Evolutionary conservation across 164 flowering plant genomes (phyloP).

Genomic region (Cinnamomum micranthum): DNA sequence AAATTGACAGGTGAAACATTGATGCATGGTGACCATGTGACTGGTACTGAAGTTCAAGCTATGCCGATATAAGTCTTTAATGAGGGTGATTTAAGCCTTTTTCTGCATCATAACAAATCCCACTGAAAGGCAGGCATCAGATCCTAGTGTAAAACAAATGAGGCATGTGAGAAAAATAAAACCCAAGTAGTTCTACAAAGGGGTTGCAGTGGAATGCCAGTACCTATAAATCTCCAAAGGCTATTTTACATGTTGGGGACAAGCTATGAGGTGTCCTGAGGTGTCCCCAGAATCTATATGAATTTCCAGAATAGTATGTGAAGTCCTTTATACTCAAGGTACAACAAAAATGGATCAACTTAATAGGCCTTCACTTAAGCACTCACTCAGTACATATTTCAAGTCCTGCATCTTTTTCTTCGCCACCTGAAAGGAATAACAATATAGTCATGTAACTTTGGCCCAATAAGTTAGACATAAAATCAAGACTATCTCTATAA

Average conservation of each 20-base stretch:
- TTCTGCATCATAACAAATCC: background rate
- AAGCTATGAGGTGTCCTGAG: too few species aligned
- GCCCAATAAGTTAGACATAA: background rate
- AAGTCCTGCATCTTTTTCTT: slow-evolving; percentile 48
- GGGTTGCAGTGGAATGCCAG: background rate
- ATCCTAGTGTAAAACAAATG: background rate
- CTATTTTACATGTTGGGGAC: background rate
- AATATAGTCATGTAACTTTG: background rate
- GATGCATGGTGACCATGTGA: background rate
- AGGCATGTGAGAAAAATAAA: background rate
- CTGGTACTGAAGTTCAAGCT: background rate
- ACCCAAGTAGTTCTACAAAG: background rate
- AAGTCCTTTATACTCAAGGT: background rate
- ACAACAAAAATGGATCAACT: slow-evolving; percentile 17
- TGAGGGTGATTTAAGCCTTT: background rate
- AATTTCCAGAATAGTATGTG: too few species aligned
- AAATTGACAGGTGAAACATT: background rate
- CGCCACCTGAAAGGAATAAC: slow-evolving; percentile 39
- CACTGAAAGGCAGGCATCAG: background rate
- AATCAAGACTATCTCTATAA: background rate
- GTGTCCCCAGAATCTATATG: too few species aligned
- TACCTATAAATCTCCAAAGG: background rate
- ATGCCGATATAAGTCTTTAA: too few species aligned
- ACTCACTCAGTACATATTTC: slow-evolving; percentile 37
- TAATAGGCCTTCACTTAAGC: slow-evolving; percentile 32